phyloP scores from a whole-genome alignment of 1,284 basidiomycete species.

The Mycena sp. region DNA sequence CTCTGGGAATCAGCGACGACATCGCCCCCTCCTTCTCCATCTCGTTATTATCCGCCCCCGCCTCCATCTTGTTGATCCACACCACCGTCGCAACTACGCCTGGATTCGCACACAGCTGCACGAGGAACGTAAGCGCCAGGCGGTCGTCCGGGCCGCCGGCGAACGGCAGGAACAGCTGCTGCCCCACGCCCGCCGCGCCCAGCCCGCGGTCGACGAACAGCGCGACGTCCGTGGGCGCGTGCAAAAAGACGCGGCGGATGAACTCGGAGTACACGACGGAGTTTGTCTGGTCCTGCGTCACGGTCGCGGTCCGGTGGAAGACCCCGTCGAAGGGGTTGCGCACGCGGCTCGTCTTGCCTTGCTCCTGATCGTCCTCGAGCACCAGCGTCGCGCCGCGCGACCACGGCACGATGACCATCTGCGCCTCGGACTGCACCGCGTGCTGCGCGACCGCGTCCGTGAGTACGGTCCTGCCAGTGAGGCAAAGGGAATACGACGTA shows the following conservation, averaged over 20 bases:
- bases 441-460: conserved; percentile 73
- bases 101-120: conserved; percentile 79
- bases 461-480: conserved; percentile 37
- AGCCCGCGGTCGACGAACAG: conserved; percentile 80
- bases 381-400: conserved; percentile 46
- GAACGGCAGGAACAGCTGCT: conserved; percentile 87
- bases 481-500: too few species aligned
- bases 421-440: conserved; percentile 64
- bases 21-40: not conserved
- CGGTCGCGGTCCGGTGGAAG: conserved; percentile 57
- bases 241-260: conserved; percentile 82
- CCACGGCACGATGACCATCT: conserved; percentile 90
- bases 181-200: conserved; percentile 34
- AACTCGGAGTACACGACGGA: conserved; percentile 79
- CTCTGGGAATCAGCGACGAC: not conserved
- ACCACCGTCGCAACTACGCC: conserved; percentile 76
- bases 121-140: conserved; percentile 79
- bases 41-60: conserved; percentile 4
- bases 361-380: conserved; percentile 36
- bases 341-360: conserved; percentile 34
- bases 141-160: conserved; percentile 94
- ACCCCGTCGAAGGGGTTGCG: conserved; percentile 70
- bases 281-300: conserved; percentile 55
- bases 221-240: conserved; percentile 74
- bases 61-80: conserved; percentile 59